A percentile compares a stretch with the other conserved stretches of the same genome.
These are phyloP conservation scores for Ogataea trehaloabstinens DNA, from an alignment of 805 yeast species.

Conservation along the genomic window DNA sequence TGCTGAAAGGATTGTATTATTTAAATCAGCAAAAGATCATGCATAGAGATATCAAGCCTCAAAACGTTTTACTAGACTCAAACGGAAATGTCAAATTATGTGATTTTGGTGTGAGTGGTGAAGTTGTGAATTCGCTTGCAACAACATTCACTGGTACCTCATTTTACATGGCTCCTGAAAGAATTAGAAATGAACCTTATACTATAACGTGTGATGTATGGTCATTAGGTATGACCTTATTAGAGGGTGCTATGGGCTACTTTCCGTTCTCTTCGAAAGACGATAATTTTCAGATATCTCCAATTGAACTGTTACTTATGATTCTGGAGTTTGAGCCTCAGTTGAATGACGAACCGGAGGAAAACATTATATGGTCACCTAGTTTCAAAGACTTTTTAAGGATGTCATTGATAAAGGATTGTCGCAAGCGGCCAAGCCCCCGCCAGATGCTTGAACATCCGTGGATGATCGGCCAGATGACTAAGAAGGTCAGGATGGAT, in stretches of 20 bases:
- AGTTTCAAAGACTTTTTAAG: conserved; percentile 80
- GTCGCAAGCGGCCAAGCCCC: conserved; percentile 83
- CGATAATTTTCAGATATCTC: conserved; percentile 52
- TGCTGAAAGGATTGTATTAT: conserved; percentile 80
- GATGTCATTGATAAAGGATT: conserved; percentile 78
- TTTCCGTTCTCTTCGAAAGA: conserved; percentile 65
- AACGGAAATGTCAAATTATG: conserved; percentile 87
- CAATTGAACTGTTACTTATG: conserved; percentile 80
- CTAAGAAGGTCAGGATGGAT: conserved; percentile 77
- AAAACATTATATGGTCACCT: conserved; percentile 75
- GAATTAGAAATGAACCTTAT: conserved; percentile 93
- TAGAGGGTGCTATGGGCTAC: conserved; percentile 90
- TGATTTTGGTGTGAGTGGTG: conserved; percentile 98
- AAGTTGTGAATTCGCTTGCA: conserved; percentile 91
- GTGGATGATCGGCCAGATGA: conserved; percentile 81
- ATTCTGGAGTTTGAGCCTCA: conserved; percentile 82
- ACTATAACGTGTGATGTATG: conserved; percentile 95
- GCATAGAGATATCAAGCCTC: conserved; percentile 96
- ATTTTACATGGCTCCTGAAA: conserved; percentile 97
- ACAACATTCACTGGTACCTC: conserved; percentile 97
- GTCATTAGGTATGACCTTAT: conserved; percentile 88
- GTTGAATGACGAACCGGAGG: conserved; percentile 71
- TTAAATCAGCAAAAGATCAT: conserved; percentile 84
- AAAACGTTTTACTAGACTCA: conserved; percentile 75
- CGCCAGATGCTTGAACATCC: conserved; percentile 92